These are phyloP conservation scores for Trichosanthes cucumerina DNA, from an alignment of 306 rosid species.

Conservation along the genomic window DNA sequence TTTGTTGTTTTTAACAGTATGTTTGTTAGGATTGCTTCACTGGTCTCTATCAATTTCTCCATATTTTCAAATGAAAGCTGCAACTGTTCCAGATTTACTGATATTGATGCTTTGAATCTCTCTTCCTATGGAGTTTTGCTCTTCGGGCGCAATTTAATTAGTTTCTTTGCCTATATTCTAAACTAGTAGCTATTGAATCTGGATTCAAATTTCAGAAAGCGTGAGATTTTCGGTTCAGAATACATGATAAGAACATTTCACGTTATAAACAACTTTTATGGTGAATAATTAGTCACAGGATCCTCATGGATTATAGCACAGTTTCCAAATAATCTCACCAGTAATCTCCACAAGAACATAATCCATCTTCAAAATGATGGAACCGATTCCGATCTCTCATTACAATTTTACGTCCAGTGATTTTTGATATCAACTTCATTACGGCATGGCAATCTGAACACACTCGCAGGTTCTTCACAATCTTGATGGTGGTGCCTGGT, in stretches of 20 bases:
- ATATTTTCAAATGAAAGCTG: not conserved
- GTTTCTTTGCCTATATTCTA: not conserved
- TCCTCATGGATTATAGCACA: not conserved
- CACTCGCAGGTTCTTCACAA: slow-evolving; percentile 68
- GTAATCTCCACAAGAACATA: slow-evolving; percentile 67
- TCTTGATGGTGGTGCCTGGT: slow-evolving; percentile 49
- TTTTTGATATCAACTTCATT: slow-evolving; percentile 56
- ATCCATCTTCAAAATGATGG: slow-evolving; percentile 68
- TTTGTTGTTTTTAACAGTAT: not conserved
- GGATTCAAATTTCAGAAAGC: not conserved
- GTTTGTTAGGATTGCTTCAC: not conserved
- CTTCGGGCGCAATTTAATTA: not conserved
- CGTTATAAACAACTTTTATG: not conserved
- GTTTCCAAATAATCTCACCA: slow-evolving; percentile 31
- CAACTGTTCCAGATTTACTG: not conserved
- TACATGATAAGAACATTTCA: not conserved
- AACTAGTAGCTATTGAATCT: not conserved
- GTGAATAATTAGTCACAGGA: not conserved
- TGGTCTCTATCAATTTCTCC: not conserved
- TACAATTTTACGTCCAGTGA: slow-evolving; percentile 47
- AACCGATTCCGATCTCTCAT: slow-evolving; percentile 73
- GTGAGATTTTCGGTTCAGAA: not conserved
- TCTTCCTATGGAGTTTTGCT: not conserved
- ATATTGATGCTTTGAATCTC: not conserved
- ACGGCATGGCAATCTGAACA: slow-evolving; percentile 72